These are phyloP conservation scores for Paraphoma sp. DNA, from an alignment of 2,329 filamentous ascomycete genomes.

Conservation along the genomic window DNA sequence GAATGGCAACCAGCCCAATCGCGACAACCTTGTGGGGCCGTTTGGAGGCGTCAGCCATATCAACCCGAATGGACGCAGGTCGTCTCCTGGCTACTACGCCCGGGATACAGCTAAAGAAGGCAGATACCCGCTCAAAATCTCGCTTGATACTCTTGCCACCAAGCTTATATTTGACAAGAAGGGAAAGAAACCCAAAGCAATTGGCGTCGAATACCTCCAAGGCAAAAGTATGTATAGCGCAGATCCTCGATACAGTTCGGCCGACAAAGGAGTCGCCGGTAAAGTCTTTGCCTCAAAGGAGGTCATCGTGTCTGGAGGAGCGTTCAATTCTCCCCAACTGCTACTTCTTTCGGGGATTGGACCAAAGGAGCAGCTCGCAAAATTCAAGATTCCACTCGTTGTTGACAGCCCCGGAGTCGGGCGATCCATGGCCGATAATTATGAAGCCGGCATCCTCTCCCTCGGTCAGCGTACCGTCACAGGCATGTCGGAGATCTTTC, in stretches of 20 bases:
- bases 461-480: slow-evolving; percentile 23
- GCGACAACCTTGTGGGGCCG: slow-evolving; percentile 24
- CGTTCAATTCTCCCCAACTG: slow-evolving; percentile 68
- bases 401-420: slow-evolving; percentile 67
- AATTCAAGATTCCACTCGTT: slow-evolving; percentile 60
- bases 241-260: slow-evolving; percentile 46
- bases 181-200: slow-evolving; percentile 43
- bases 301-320: slow-evolving; percentile 50
- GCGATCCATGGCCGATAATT: slow-evolving; percentile 27
- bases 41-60: slow-evolving; percentile 37
- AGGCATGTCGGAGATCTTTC: slow-evolving; percentile 29
- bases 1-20: slow-evolving; percentile 24
- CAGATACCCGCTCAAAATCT: slow-evolving; percentile 37
- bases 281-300: slow-evolving; percentile 47
- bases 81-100: slow-evolving; percentile 52
- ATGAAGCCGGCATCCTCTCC: slow-evolving; percentile 28
- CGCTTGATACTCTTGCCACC: slow-evolving; percentile 50
- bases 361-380: slow-evolving; percentile 59
- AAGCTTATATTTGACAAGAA: slow-evolving; percentile 49
- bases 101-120: slow-evolving; percentile 54
- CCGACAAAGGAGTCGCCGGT: slow-evolving; percentile 36
- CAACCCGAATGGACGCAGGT: slow-evolving; percentile 26
- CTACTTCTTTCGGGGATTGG: slow-evolving; percentile 69
- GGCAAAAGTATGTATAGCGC: slow-evolving; percentile 53
- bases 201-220: slow-evolving; percentile 53